Percentiles rank a stretch among this genome's conserved stretches.
Conservation (phyloP, 768 basidiomycete genomes). For the Nidularia pulvinata region DNA sequence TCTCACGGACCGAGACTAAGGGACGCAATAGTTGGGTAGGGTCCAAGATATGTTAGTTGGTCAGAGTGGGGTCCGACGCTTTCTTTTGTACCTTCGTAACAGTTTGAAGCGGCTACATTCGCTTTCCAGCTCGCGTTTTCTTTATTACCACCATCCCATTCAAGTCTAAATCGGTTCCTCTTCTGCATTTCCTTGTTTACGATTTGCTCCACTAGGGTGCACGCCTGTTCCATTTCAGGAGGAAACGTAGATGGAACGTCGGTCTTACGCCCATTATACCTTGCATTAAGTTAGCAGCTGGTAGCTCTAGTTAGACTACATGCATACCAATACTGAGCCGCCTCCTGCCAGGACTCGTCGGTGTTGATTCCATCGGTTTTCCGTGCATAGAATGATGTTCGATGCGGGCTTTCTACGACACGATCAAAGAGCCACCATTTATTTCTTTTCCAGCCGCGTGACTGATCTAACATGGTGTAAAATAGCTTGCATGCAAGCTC, state of each 20-base stretch:
- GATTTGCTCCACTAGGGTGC: conserved; percentile 61
- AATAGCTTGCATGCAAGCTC: conserved; percentile 78
- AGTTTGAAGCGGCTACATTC: conserved; percentile 85
- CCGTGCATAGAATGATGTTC: conserved; percentile 76
- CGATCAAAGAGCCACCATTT: conserved; percentile 88
- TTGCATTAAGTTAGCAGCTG: conserved; percentile 18
- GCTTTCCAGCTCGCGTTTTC: conserved; percentile 56
- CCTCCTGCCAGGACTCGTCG: conserved; percentile 62
- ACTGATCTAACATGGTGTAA: conserved; percentile 66
- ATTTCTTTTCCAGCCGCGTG: conserved; percentile 65
- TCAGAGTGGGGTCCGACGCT: conserved; percentile 85
- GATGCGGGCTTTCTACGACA: conserved; percentile 82
- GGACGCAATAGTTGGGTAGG: conserved; percentile 85
- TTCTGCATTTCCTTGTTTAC: conserved; percentile 73
- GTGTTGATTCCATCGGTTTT: conserved; percentile 40
- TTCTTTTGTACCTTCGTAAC: conserved; percentile 82
- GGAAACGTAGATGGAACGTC: conserved; percentile 59
- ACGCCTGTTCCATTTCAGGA: conserved; percentile 77
- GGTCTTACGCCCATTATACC: conserved; percentile 79
- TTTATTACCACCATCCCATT: conserved; percentile 50
- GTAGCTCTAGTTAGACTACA: background rate
- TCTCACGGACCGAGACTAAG: conserved; percentile 65
- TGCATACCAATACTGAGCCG: conserved; percentile 72
- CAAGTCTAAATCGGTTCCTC: conserved; percentile 59
- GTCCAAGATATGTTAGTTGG: conserved; percentile 79